A percentile compares a stretch with the other conserved stretches of the same genome.
Evolutionary conservation across 2,329 filamentous ascomycete genomes (phyloP).

Genomic region (Didymella arachidicola): DNA sequence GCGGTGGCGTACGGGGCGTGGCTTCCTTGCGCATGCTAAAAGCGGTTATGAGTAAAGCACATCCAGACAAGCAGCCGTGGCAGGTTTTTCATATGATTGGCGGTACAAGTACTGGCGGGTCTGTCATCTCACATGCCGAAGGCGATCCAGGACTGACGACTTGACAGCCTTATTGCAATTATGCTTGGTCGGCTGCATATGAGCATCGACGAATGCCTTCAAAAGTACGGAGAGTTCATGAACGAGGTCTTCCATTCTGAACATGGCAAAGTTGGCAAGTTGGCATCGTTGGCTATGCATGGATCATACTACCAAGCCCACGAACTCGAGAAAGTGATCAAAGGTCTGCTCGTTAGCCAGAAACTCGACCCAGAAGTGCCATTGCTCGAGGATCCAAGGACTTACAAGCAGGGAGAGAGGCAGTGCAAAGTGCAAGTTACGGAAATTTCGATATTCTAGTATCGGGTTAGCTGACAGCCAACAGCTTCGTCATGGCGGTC

Average conservation of each 20-base stretch:
- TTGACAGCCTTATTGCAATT: not conserved
- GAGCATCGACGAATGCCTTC: not conserved
- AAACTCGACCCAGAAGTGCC: too few species aligned
- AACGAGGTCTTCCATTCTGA: not conserved
- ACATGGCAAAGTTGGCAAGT: not conserved
- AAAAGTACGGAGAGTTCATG: not conserved
- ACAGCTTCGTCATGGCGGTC: slow-evolving; percentile 5
- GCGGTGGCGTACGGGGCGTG: slow-evolving; percentile 2
- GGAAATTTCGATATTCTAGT: too few species aligned
- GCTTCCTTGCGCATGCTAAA: slow-evolving; percentile 3
- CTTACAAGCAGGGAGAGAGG: not conserved
- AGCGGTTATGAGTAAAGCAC: not conserved
- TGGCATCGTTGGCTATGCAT: not conserved
- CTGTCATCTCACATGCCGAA: not conserved
- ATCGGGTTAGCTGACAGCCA: too few species aligned
- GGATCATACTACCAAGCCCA: not conserved
- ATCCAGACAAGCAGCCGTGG: not conserved
- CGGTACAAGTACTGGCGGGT: slow-evolving; percentile 8
- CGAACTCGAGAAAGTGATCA: not conserved
- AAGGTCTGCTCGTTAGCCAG: not conserved
- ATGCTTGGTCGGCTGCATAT: slow-evolving; percentile 4
- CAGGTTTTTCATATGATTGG: slow-evolving; percentile 4
- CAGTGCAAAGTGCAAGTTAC: slow-evolving; percentile 1
- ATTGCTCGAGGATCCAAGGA: too few species aligned
- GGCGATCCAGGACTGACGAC: too few species aligned